Conservation (phyloP, 2,329 filamentous ascomycete species). For the Aspergillus piperis region DNA sequence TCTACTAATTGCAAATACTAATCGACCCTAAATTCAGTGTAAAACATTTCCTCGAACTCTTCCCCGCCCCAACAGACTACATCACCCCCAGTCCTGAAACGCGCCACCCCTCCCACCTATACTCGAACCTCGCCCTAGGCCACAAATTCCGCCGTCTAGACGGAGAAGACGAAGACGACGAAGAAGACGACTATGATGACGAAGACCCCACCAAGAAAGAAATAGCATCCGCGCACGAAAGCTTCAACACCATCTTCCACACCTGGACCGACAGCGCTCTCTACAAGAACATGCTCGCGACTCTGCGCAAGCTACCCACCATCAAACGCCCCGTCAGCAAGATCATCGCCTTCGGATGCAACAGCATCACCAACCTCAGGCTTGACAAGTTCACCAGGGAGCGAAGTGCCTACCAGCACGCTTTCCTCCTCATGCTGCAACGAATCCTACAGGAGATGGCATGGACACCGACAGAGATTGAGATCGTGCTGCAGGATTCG, state of each 20-base stretch:
- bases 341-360: constrained; percentile 4
- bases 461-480: background rate
- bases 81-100: too few relatives aligned
- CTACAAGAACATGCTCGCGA: background rate
- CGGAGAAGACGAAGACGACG: too few relatives aligned
- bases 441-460: background rate
- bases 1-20: too few relatives aligned
- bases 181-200: too few relatives aligned
- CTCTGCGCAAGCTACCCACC: background rate
- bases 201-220: too few relatives aligned
- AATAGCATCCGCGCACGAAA: too few relatives aligned
- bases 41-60: too few relatives aligned
- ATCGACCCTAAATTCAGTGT: too few relatives aligned
- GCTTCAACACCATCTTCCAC: background rate
- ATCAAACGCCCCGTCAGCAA: constrained; percentile 3
- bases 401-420: constrained; percentile 12
- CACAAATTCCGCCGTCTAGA: too few relatives aligned
- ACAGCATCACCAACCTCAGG: background rate
- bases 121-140: too few relatives aligned
- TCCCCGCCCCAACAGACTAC: too few relatives aligned
- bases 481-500: constrained; percentile 18
- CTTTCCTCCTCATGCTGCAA: constrained; percentile 6
- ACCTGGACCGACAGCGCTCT: background rate
- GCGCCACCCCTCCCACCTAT: too few relatives aligned
- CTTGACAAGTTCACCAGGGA: background rate